phyloP scores from a whole-genome alignment of 2,329 filamentous ascomycete genomes.

The Plenodomus biglobosus region DNA sequence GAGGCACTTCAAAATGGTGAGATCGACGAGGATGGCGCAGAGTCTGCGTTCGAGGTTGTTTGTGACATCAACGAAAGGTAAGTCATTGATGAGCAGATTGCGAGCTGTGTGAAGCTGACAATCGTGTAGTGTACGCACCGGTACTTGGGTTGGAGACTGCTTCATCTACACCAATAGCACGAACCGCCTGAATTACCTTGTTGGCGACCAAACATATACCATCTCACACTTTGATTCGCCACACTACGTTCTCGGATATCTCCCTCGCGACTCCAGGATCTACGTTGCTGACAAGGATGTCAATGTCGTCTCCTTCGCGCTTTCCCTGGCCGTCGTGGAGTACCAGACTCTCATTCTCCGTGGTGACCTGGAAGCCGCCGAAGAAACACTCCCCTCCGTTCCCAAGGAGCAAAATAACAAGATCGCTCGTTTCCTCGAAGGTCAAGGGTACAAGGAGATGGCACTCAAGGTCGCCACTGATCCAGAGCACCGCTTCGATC shows the following conservation, averaged over 20 bases:
- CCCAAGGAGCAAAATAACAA: conserved; percentile 96
- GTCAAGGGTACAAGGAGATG: conserved; percentile 94
- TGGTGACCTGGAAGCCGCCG: conserved; percentile 87
- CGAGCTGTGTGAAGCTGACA: conserved; percentile 11
- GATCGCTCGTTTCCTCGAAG: conserved; percentile 94
- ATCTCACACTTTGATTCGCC: conserved; percentile 95
- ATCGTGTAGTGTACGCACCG: conserved; percentile 72
- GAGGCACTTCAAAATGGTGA: conserved; percentile 79
- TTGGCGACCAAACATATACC: conserved; percentile 96
- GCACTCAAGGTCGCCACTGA: conserved; percentile 94
- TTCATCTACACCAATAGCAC: conserved; percentile 98
- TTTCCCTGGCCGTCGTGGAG: conserved; percentile 90
- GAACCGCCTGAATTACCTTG: conserved; percentile 95
- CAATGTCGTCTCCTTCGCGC: conserved; percentile 81
- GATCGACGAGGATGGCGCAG: conserved; percentile 87
- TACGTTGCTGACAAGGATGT: conserved; percentile 97
- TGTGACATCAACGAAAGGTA: conserved; percentile 91
- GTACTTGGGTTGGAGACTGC: conserved; percentile 97
- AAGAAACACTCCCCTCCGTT: conserved; percentile 80
- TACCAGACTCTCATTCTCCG: conserved; percentile 96
- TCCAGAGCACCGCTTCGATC: conserved; percentile 92
- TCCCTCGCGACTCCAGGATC: conserved; percentile 90
- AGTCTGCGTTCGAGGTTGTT: conserved; percentile 93
- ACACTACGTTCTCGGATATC: conserved; percentile 93
- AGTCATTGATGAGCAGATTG: conserved; percentile 29